phyloP scores from a whole-genome alignment of 495 filamentous ascomycete species.

The Neurospora sp. region DNA sequence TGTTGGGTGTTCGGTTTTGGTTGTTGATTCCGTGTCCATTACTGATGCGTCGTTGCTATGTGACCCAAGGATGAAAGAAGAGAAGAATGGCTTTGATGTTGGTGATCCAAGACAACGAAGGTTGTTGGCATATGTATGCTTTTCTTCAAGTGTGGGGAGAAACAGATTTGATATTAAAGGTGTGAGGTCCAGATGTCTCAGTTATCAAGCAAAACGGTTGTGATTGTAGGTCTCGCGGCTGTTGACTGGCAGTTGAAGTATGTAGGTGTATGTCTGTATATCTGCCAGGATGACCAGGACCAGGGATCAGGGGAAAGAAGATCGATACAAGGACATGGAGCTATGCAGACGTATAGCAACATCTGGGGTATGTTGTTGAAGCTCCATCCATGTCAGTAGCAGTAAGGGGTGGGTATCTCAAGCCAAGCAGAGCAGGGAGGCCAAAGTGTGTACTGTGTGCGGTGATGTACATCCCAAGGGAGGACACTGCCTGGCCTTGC shows the following conservation, averaged over 20 bases:
- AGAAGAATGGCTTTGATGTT: background rate
- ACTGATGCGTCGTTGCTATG: background rate
- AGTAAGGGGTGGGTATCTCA: background rate
- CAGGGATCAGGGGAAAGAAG: background rate
- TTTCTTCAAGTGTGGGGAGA: background rate
- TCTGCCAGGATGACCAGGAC: background rate
- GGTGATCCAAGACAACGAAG: background rate
- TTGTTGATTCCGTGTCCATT: background rate
- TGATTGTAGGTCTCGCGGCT: background rate
- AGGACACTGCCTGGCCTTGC: background rate
- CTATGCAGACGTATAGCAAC: background rate
- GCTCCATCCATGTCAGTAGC: background rate
- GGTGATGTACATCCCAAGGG: background rate
- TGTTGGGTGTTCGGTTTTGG: background rate
- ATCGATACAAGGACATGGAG: background rate
- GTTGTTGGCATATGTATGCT: background rate
- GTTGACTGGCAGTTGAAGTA: background rate
- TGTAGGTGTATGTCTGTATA: background rate
- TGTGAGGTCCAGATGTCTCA: background rate
- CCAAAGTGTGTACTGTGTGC: background rate
- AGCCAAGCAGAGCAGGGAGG: background rate
- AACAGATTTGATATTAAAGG: background rate
- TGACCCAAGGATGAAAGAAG: background rate
- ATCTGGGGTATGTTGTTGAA: background rate
- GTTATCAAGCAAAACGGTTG: background rate